Conservation (phyloP, 495 filamentous ascomycete species). For the Xylaria intraflava region DNA sequence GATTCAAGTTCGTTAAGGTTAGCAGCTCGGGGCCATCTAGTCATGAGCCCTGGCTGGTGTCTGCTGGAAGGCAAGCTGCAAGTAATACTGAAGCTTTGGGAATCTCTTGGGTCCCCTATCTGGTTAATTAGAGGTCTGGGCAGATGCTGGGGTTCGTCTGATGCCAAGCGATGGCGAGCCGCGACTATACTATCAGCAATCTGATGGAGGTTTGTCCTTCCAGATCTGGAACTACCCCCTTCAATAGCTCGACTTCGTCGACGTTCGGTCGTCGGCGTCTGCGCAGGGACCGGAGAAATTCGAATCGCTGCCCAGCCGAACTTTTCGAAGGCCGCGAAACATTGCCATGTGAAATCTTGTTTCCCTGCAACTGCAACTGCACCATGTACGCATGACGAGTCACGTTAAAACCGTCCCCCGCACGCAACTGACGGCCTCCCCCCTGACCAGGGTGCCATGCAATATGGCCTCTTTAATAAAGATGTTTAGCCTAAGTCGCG, state of each 20-base stretch:
- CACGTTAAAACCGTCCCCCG: neutral
- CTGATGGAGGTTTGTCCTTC: neutral
- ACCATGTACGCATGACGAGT: neutral
- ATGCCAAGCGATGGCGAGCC: conserved; percentile 10
- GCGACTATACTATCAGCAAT: conserved; percentile 1
- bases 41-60: neutral
- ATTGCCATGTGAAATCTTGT: neutral
- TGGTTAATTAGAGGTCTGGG: conserved; percentile 4
- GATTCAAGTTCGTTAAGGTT: neutral
- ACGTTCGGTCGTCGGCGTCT: neutral
- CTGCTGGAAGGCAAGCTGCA: neutral
- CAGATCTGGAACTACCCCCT: neutral
- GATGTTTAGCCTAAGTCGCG: too few relatives aligned
- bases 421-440: neutral
- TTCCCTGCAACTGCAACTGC: too few relatives aligned
- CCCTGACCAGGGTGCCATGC: neutral
- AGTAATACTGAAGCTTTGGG: conserved; percentile 1
- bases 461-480: too few relatives aligned
- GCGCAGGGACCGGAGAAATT: neutral
- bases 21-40: conserved; percentile 7
- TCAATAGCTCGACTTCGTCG: too few relatives aligned
- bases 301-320: neutral
- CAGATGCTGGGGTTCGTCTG: conserved; percentile 2
- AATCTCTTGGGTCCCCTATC: conserved; percentile 4
- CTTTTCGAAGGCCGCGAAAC: too few relatives aligned